Evolutionary conservation across 108 stramenopile genomes (phyloP), one percentile per base, ranked within the genome.

Genomic region (Tribonema minus): DNA sequence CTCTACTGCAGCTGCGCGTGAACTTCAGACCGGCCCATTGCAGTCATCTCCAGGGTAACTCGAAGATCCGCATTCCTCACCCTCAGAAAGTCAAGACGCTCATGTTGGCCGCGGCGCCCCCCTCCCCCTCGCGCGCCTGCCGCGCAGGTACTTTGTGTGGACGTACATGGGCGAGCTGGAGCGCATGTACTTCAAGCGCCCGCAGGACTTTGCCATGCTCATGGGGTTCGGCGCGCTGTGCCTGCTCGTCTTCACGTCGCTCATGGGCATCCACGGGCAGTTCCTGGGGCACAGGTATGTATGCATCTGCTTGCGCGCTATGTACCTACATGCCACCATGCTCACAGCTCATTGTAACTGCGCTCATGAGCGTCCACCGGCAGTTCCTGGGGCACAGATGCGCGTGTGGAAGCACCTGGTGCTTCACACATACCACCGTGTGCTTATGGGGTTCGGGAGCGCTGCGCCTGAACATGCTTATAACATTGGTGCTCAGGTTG

Each of bases 101-200:
- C n/a, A n/a, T n/a, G n/a, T n/a, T n/a, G n/a, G n/a, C n/a, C n/a
- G n/a, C n/a, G n/a, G n/a, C n/a, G n/a, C n/a, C n/a, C n/a, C n/a
- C n/a, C n/a, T n/a, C n/a, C 20, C 9, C 20, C 9, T 54, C 20
- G 46, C 46, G 20, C 46, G 9, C 15, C 46, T 76, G 27, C 46
- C 20, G 46, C 20, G 46, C 46, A 54, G 46, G 46, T 54, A 79
- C 77, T 79, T 79, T 37, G 86, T 95, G n/a, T 95, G 94, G 93
- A 93, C 90, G 30, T 95, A 97, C 87, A 97, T 97, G 96, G 85
- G 90, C 58, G 91, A 92, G 15, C 75, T 97, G 84, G 96, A 97
- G 83, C 86, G 92, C 71, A 76, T 96, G 68, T 86, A 91, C 79
- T 93, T 94, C 85, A 84, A 87, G 63, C 84, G 86, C 68, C 96